Percentiles rank a stretch among this genome's conserved stretches.
These are phyloP conservation scores for Metschnikowia proteae DNA, from an alignment of 805 yeast genomes.

Conservation along the genomic window DNA sequence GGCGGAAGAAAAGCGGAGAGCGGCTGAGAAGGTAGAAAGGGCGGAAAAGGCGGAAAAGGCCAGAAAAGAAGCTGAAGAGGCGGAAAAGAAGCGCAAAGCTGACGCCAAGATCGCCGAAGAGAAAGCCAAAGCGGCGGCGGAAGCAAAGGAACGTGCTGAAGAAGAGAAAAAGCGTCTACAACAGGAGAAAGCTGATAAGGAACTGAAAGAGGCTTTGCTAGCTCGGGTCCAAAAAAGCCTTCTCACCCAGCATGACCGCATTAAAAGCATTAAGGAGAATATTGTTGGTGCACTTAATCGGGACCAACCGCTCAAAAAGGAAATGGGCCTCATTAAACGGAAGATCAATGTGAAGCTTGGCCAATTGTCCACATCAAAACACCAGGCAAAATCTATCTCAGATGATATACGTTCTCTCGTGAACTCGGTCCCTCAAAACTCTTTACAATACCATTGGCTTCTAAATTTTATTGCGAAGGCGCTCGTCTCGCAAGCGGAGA, in stretches of 20 bases:
- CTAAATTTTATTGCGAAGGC: constrained; percentile 83
- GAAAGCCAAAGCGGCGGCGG: constrained; percentile 16
- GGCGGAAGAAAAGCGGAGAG: constrained; percentile 8
- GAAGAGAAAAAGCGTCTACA: constrained; percentile 14
- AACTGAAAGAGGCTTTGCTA: constrained; percentile 33
- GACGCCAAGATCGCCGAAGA: constrained; percentile 13
- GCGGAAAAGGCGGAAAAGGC: constrained; percentile 18
- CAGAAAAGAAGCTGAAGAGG: constrained; percentile 19
- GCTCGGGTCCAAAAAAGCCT: constrained; percentile 41
- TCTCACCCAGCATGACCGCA: constrained; percentile 47
- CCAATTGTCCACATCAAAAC: constrained; percentile 70
- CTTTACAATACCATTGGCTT: constrained; percentile 64
- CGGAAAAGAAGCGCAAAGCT: constrained; percentile 6
- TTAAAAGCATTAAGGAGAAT: constrained; percentile 54
- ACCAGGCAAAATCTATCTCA: constrained; percentile 54
- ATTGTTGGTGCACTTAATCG: constrained; percentile 53
- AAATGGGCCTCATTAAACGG: constrained; percentile 60
- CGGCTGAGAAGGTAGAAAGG: constrained; percentile 13
- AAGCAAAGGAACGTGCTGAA: constrained; percentile 15
- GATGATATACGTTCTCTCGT: constrained; percentile 51
- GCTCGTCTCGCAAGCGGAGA: constrained; percentile 84
- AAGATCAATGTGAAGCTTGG: constrained; percentile 88
- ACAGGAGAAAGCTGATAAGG: constrained; percentile 15
- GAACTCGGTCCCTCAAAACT: constrained; percentile 39
- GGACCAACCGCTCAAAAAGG: constrained; percentile 50